A percentile compares a stretch with the other conserved stretches of the same genome.
Evolutionary conservation across 2,329 filamentous ascomycete species (phyloP).

Genomic region (Pseudocercospora crystallina): DNA sequence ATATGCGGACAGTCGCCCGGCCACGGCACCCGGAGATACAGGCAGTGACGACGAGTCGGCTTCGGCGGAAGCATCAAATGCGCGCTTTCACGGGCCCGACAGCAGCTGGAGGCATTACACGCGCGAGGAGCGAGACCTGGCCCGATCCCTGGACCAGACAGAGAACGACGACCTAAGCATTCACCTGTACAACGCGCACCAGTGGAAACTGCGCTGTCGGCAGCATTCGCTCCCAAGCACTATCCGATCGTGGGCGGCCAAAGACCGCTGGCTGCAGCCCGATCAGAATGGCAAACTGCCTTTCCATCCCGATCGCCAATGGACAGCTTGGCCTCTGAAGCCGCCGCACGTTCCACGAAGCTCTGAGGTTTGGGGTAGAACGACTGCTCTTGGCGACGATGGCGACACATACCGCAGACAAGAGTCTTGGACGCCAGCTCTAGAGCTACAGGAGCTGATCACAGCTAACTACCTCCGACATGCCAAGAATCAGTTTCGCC

Average conservation of each 20-base stretch:
- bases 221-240: conserved; percentile 7
- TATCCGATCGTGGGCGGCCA: conserved; percentile 40
- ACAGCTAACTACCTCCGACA: conserved; percentile 63
- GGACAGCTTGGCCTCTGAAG: conserved; percentile 84
- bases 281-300: conserved; percentile 33
- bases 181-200: conserved; percentile 78
- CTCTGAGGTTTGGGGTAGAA: conserved; percentile 49
- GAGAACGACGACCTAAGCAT: conserved; percentile 66
- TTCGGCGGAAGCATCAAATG: conserved; percentile 41
- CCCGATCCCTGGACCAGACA: conserved; percentile 62
- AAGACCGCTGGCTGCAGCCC: conserved; percentile 40
- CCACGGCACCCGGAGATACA: not conserved
- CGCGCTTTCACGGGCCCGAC: conserved; percentile 68
- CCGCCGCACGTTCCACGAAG: conserved; percentile 60
- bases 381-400: conserved; percentile 28
- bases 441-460: conserved; percentile 68
- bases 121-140: conserved; percentile 61
- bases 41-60: conserved; percentile 6
- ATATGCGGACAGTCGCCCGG: not conserved
- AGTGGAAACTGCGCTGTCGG: conserved; percentile 57
- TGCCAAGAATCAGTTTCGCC: conserved; percentile 60
- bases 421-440: conserved; percentile 51
- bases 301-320: conserved; percentile 55
- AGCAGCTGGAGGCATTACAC: conserved; percentile 68
- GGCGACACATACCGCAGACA: conserved; percentile 16